A percentile compares a stretch with the other conserved stretches of the same genome.
phyloP scores from a whole-genome alignment of 2,329 filamentous ascomycete species.

The Exophiala lecanii-corni region DNA sequence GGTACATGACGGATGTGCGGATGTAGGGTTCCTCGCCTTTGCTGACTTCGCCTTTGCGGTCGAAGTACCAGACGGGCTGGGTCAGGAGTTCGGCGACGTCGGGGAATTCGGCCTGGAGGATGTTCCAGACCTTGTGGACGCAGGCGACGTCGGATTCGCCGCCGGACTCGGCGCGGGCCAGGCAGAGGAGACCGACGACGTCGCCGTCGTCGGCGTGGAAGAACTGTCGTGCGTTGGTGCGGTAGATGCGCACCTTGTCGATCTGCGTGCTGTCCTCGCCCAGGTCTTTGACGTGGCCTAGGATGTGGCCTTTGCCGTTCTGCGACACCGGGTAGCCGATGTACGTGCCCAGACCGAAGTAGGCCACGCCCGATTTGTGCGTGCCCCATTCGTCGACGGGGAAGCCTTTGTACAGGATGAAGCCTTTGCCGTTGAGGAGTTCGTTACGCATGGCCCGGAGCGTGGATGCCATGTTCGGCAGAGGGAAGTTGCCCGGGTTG shows the following conservation, averaged over 20 bases:
- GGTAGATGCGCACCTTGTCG: slow-evolving; percentile 83
- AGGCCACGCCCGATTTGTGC: slow-evolving; percentile 78
- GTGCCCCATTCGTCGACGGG: slow-evolving; percentile 71
- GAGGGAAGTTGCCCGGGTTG: slow-evolving; percentile 57
- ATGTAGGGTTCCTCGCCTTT: slow-evolving; percentile 72
- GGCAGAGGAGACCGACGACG: slow-evolving; percentile 76
- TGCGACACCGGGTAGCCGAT: slow-evolving; percentile 85
- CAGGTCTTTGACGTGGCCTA: slow-evolving; percentile 85
- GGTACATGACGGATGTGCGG: slow-evolving; percentile 66
- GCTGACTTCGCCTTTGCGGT: slow-evolving; percentile 79
- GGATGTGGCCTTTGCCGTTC: slow-evolving; percentile 77
- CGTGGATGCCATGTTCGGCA: slow-evolving; percentile 53
- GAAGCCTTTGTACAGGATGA: slow-evolving; percentile 83
- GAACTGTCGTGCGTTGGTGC: slow-evolving; percentile 78
- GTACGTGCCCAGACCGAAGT: slow-evolving; percentile 82
- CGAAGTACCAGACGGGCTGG: slow-evolving; percentile 83
- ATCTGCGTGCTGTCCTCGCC: slow-evolving; percentile 77
- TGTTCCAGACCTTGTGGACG: slow-evolving; percentile 77
- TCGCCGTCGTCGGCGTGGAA: slow-evolving; percentile 83
- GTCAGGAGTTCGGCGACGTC: slow-evolving; percentile 73
- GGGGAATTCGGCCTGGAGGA: slow-evolving; percentile 66
- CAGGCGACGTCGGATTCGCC: slow-evolving; percentile 80
- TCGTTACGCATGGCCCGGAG: slow-evolving; percentile 57
- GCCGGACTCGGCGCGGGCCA: slow-evolving; percentile 72
- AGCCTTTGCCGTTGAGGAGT: slow-evolving; percentile 79